Percentiles rank a stretch among this genome's conserved stretches.
These are phyloP conservation scores for Chytriomyces confervae DNA, from an alignment of 192 early-diverging fungal species.

Conservation along the genomic window DNA sequence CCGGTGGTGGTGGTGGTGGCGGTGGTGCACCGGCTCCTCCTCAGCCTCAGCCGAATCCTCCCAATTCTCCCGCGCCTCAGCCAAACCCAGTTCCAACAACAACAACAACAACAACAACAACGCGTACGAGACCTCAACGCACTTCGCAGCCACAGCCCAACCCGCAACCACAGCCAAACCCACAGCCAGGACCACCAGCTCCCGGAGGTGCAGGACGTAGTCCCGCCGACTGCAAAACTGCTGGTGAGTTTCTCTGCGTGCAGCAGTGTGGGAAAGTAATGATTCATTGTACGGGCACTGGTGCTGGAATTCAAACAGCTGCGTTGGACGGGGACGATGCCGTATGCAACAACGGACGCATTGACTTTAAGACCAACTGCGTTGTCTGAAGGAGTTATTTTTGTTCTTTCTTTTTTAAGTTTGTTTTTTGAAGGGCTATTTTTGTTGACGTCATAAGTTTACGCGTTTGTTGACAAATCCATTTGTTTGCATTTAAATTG, in stretches of 20 bases:
- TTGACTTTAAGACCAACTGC: too few species aligned
- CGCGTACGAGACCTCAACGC: neutral
- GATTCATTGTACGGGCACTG: neutral
- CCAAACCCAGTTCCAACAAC: neutral
- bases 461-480: too few species aligned
- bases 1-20: neutral
- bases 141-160: neutral
- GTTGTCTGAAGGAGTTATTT: too few species aligned
- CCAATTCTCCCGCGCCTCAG: neutral
- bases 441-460: too few species aligned
- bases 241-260: neutral
- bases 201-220: neutral
- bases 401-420: too few species aligned
- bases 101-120: slow-evolving; percentile 1
- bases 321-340: too few species aligned
- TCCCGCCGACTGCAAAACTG: neutral
- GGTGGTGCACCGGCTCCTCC: neutral
- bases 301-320: neutral
- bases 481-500: too few species aligned
- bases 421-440: too few species aligned
- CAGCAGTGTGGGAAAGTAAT: neutral
- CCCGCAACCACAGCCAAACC: neutral
- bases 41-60: neutral
- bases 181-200: neutral
- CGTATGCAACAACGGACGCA: too few species aligned